Conservation (phyloP, 305 asterid genomes). For the Plantago lanceolata region DNA sequence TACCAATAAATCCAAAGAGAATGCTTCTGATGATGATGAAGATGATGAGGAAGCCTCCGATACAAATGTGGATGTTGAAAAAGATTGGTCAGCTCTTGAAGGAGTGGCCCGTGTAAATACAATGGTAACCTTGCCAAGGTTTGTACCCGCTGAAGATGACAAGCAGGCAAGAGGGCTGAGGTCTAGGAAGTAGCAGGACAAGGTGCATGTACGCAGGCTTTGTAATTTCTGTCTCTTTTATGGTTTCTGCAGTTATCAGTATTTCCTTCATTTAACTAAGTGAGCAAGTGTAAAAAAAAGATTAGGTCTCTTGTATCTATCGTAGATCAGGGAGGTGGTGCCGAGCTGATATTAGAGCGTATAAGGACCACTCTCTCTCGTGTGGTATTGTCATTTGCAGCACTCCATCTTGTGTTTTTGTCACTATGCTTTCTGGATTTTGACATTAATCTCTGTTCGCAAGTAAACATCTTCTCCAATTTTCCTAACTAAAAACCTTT, state of each 20-base stretch:
- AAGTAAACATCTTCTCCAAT: too few relatives aligned
- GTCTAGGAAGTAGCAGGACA: slow-evolving; percentile 25
- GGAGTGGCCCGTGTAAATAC: slow-evolving; percentile 67
- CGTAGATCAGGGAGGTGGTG: slow-evolving; percentile 26
- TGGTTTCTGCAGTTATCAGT: slow-evolving; percentile 10
- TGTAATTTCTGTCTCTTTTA: slow-evolving; percentile 3
- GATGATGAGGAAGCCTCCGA: slow-evolving; percentile 25
- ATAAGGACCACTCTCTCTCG: slow-evolving; percentile 12
- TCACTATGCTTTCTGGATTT: slow-evolving; percentile 1
- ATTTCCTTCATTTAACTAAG: background rate
- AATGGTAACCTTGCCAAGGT: slow-evolving; percentile 55
- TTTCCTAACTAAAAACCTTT: too few relatives aligned
- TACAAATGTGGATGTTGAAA: slow-evolving; percentile 29
- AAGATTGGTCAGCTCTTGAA: slow-evolving; percentile 51
- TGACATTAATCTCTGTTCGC: too few relatives aligned
- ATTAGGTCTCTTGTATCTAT: slow-evolving; percentile 12
- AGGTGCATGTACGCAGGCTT: slow-evolving; percentile 7
- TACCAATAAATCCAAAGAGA: slow-evolving; percentile 28
- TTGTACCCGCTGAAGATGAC: slow-evolving; percentile 39
- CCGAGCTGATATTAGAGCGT: slow-evolving; percentile 28
- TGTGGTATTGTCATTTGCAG: slow-evolving; percentile 12
- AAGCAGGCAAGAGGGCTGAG: slow-evolving; percentile 35
- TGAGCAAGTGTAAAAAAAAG: background rate
- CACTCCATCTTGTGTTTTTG: slow-evolving; percentile 1
- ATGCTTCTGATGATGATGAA: slow-evolving; percentile 19